Evolutionary conservation across 768 basidiomycete genomes (phyloP).

Genomic region (Serendipita sp.): DNA sequence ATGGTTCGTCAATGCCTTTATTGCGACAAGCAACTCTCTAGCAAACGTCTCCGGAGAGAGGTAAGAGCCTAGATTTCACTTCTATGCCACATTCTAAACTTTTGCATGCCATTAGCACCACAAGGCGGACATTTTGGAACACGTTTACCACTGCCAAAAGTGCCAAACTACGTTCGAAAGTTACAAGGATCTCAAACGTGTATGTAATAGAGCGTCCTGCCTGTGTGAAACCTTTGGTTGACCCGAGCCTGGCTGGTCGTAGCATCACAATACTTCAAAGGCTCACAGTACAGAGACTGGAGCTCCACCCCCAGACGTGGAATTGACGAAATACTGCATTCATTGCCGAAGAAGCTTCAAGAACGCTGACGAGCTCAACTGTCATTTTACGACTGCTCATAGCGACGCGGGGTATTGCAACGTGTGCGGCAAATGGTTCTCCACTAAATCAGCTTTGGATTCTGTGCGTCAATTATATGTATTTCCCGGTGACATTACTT

Average conservation of each 20-base stretch:
- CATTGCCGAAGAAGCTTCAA: background rate
- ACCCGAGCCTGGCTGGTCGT: background rate
- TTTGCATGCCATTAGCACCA: background rate
- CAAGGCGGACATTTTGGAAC: background rate
- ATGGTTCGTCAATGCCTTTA: too few species aligned
- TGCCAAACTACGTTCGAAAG: background rate
- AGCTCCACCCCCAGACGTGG: background rate
- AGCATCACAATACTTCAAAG: background rate
- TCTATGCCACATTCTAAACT: too few species aligned
- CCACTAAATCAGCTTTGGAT: background rate
- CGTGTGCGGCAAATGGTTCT: background rate
- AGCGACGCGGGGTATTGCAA: background rate
- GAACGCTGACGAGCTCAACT: background rate
- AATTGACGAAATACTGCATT: background rate
- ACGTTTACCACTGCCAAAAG: background rate
- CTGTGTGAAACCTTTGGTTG: too few species aligned
- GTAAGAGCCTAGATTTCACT: too few species aligned
- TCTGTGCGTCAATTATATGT: background rate
- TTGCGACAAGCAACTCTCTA: too few species aligned
- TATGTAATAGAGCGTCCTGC: background rate
- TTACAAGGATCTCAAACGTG: background rate
- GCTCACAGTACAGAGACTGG: background rate
- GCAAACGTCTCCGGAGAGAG: too few species aligned
- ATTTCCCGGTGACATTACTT: background rate
- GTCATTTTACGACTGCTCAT: background rate